A percentile compares a stretch with the other conserved stretches of the same genome.
Conservation (phyloP, 2,329 filamentous ascomycete genomes). For the Salinomyces thailandicus region DNA sequence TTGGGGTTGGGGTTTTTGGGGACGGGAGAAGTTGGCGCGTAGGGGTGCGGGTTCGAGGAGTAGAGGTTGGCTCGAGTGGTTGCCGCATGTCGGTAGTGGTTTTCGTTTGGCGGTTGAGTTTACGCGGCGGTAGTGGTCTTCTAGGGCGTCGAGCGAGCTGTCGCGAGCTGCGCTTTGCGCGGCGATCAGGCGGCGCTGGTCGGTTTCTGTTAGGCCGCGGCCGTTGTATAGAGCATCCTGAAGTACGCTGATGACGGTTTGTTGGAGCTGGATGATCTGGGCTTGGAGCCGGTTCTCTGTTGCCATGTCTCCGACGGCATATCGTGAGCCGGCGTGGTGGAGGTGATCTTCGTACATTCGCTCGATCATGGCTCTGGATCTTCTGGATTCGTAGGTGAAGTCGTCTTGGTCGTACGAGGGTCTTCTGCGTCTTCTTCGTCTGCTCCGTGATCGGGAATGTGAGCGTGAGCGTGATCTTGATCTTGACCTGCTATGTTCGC, state of each 20-base stretch:
- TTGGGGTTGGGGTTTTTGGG: too few relatives aligned
- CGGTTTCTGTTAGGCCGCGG: constrained; percentile 28
- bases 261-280: constrained; percentile 34
- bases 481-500: constrained; percentile 7
- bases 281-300: constrained; percentile 34
- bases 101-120: neutral
- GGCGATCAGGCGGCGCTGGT: constrained; percentile 30
- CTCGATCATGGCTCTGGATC: constrained; percentile 14
- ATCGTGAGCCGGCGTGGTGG: constrained; percentile 25
- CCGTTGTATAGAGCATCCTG: constrained; percentile 34
- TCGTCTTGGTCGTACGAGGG: constrained; percentile 9
- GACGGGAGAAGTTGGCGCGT: too few relatives aligned
- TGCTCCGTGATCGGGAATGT: constrained; percentile 13
- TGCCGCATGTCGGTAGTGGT: neutral
- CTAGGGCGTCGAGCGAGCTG: constrained; percentile 29
- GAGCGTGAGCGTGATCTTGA: constrained; percentile 7
- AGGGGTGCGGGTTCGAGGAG: too few relatives aligned
- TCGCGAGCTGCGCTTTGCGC: constrained; percentile 34
- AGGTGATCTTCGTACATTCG: constrained; percentile 13
- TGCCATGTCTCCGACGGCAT: constrained; percentile 31
- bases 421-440: constrained; percentile 9
- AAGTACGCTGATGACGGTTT: constrained; percentile 34
- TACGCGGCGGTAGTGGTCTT: constrained; percentile 14
- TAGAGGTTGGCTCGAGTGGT: neutral
- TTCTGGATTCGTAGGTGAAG: constrained; percentile 3